Conservation (phyloP, 768 basidiomycete species). For the Suillus fuscotomentosus region DNA sequence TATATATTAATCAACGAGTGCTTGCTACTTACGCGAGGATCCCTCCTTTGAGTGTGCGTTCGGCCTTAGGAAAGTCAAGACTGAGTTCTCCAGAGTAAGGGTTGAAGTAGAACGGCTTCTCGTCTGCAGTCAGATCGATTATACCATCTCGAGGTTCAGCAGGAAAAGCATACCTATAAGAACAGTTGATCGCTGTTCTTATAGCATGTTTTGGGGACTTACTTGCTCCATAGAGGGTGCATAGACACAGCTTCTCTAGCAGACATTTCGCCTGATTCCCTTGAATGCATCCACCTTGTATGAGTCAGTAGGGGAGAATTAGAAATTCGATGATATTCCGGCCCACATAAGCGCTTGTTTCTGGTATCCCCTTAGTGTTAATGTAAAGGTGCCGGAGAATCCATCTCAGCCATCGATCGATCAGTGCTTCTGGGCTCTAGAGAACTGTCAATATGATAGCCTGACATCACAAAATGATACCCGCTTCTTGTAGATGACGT, state of each 20-base stretch:
- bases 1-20: not conserved
- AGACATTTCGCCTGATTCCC: constrained; percentile 73
- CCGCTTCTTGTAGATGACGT: constrained; percentile 83
- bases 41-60: constrained; percentile 77
- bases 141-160: constrained; percentile 52
- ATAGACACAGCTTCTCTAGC: constrained; percentile 71
- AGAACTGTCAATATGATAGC: constrained; percentile 8
- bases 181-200: constrained; percentile 2
- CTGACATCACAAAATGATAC: not conserved
- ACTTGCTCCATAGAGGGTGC: constrained; percentile 97
- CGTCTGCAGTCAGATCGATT: constrained; percentile 81
- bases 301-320: not conserved
- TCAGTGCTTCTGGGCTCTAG: constrained; percentile 86
- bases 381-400: constrained; percentile 75
- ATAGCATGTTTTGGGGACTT: constrained; percentile 24
- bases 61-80: constrained; percentile 79
- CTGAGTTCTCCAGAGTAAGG: constrained; percentile 90
- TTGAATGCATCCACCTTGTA: constrained; percentile 84
- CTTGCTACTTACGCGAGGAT: constrained; percentile 74
- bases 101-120: constrained; percentile 84
- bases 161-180: constrained; percentile 70
- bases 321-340: not conserved
- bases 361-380: constrained; percentile 83
- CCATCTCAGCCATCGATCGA: constrained; percentile 71
- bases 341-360: constrained; percentile 84